phyloP scores from a whole-genome alignment of 148 eudicot species.

The Selenicereus undatus region DNA sequence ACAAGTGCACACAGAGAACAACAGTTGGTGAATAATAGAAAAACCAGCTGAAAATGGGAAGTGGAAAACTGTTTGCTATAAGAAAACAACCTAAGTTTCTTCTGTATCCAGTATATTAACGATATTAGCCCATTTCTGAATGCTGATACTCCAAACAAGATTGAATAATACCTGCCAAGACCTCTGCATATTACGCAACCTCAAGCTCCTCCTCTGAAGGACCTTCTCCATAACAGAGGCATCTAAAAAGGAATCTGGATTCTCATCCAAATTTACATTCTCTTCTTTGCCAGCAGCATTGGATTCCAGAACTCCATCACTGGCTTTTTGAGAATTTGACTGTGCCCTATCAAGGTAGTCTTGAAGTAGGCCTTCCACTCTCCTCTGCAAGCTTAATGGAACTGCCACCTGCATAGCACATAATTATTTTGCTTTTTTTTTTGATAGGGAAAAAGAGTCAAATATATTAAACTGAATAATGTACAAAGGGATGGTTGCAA shows the following conservation, averaged over 20 bases:
- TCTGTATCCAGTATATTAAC: neutral
- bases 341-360: constrained; percentile 85
- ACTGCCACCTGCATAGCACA: constrained; percentile 64
- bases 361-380: constrained; percentile 96
- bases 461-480: no score
- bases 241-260: constrained; percentile 67
- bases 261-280: constrained; percentile 36
- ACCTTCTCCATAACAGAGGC: constrained; percentile 93
- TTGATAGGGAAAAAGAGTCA: no score
- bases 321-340: constrained; percentile 35
- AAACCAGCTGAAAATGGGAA: neutral
- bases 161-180: constrained; percentile 70
- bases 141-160: neutral
- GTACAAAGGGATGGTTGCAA: no score
- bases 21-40: neutral
- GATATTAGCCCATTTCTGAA: neutral
- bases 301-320: constrained; percentile 32
- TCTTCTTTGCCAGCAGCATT: constrained; percentile 34
- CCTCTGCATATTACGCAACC: constrained; percentile 94
- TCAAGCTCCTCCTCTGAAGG: constrained; percentile 85
- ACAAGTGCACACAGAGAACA: neutral
- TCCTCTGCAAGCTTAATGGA: constrained; percentile 92
- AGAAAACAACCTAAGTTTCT: neutral
- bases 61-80: neutral
- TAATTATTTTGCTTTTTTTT: constrained; percentile 15